These are phyloP conservation scores for Cyberlindnera misumaiensis DNA, from an alignment of 805 yeast species.

Conservation along the genomic window DNA sequence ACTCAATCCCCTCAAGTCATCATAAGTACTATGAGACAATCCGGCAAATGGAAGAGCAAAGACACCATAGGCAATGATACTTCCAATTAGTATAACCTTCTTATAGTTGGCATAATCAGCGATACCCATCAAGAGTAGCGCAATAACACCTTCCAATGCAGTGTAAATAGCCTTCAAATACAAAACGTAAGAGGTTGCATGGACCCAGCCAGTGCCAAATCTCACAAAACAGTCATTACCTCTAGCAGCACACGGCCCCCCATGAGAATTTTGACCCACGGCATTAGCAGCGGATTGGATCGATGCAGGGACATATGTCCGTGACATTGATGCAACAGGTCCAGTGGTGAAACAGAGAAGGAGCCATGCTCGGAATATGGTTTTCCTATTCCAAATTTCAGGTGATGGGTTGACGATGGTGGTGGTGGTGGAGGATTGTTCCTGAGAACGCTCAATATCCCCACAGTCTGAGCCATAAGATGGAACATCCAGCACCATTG, in stretches of 20 bases:
- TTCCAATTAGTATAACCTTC: constrained; percentile 27
- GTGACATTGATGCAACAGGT: constrained; percentile 35
- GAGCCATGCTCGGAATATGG: constrained; percentile 27
- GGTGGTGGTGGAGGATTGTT: neutral
- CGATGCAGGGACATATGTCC: constrained; percentile 35
- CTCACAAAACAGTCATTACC: constrained; percentile 34
- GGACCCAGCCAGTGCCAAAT: constrained; percentile 30
- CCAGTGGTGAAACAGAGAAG: constrained; percentile 35
- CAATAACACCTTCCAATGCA: constrained; percentile 31
- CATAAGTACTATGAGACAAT: constrained; percentile 18
- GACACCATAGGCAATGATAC: constrained; percentile 28
- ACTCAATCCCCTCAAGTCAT: constrained; percentile 22
- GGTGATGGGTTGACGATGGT: neutral
- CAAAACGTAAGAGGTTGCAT: constrained; percentile 30
- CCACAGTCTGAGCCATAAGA: no score
- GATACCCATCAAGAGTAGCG: constrained; percentile 31
- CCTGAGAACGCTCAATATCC: no score
- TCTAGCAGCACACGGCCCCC: constrained; percentile 20
- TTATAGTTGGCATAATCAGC: constrained; percentile 35
- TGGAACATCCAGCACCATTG: no score
- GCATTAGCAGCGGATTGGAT: constrained; percentile 31
- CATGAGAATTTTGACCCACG: constrained; percentile 25
- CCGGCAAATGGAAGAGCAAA: constrained; percentile 33
- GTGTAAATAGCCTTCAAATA: constrained; percentile 33
- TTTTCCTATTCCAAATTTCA: neutral